These are phyloP conservation scores for Xylariaceae sp. DNA, from an alignment of 2,329 filamentous ascomycete genomes.

Conservation along the genomic window DNA sequence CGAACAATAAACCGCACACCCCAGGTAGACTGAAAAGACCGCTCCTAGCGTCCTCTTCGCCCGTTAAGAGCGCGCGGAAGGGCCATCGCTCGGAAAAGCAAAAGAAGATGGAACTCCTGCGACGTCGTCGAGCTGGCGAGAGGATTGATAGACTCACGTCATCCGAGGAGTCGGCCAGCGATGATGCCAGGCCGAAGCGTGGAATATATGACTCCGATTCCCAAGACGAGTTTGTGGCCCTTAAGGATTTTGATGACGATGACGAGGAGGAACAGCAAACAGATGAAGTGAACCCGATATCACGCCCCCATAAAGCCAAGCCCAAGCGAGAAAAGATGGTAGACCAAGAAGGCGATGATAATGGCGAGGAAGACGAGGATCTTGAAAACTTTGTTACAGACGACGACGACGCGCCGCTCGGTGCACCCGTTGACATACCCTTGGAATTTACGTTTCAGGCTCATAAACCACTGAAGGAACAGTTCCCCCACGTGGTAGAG, in stretches of 20 bases:
- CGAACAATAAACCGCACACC: constrained; percentile 4
- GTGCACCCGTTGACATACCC: constrained; percentile 56
- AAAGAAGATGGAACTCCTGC: constrained; percentile 19
- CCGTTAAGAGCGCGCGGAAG: constrained; percentile 14
- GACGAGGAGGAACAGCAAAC: constrained; percentile 21
- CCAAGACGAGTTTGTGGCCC: constrained; percentile 25
- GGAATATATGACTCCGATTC: constrained; percentile 33
- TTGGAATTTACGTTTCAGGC: constrained; percentile 63
- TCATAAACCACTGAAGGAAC: constrained; percentile 62
- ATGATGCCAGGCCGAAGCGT: constrained; percentile 41
- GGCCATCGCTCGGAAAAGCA: constrained; percentile 19
- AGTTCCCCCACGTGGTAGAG: constrained; percentile 69
- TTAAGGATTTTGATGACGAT: constrained; percentile 33
- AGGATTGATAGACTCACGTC: constrained; percentile 14
- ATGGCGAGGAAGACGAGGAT: constrained; percentile 30
- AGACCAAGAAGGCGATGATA: no score
- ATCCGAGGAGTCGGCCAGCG: constrained; percentile 36
- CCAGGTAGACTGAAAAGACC: constrained; percentile 12
- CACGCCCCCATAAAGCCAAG: constrained; percentile 9
- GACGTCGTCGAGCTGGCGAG: constrained; percentile 19
- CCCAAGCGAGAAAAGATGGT: constrained; percentile 13
- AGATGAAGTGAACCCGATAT: constrained; percentile 16
- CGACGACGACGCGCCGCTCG: constrained; percentile 53
- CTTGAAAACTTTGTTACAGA: constrained; percentile 60
- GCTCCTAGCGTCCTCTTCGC: constrained; percentile 5